phyloP scores from a whole-genome alignment of 768 basidiomycete genomes.

The Suillus variegatus region DNA sequence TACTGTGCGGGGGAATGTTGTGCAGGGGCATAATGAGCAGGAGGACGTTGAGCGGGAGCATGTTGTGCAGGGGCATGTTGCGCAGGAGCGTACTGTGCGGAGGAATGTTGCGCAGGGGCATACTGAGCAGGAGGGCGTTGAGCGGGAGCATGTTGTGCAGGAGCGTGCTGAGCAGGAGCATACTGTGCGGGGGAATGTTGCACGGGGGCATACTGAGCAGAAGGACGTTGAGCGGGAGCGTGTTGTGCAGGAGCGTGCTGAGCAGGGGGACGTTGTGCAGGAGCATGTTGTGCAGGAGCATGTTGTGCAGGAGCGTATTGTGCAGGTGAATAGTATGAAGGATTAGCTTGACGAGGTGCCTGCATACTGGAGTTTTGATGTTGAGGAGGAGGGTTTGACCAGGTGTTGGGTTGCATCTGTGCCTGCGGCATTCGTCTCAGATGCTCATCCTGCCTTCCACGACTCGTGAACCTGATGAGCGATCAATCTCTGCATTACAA shows the following conservation, averaged over 20 bases:
- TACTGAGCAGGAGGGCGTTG: no score
- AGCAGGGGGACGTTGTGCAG: not conserved
- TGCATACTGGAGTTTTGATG: not conserved
- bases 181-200: no score
- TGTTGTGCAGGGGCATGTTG: not conserved
- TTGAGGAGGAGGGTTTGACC: not conserved
- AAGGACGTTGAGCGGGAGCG: no score
- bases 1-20: not conserved
- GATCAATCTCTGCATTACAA: not conserved
- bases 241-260: no score
- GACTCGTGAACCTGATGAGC: not conserved
- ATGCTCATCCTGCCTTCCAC: not conserved
- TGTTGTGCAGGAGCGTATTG: not conserved
- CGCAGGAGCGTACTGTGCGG: not conserved
- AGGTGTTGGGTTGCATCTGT: not conserved
- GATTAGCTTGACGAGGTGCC: not conserved
- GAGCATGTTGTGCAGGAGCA: rapidly evolving
- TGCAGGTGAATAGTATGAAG: not conserved
- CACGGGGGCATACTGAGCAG: no score
- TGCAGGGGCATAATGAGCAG: not conserved
- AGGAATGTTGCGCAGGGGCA: not conserved
- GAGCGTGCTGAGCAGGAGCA: no score
- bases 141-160: no score
- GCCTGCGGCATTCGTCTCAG: not conserved
- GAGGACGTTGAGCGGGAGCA: not conserved